A percentile compares a stretch with the other conserved stretches of the same genome.
Conservation (phyloP, 2,329 filamentous ascomycete species). For the Cytospora paraplurivora region DNA sequence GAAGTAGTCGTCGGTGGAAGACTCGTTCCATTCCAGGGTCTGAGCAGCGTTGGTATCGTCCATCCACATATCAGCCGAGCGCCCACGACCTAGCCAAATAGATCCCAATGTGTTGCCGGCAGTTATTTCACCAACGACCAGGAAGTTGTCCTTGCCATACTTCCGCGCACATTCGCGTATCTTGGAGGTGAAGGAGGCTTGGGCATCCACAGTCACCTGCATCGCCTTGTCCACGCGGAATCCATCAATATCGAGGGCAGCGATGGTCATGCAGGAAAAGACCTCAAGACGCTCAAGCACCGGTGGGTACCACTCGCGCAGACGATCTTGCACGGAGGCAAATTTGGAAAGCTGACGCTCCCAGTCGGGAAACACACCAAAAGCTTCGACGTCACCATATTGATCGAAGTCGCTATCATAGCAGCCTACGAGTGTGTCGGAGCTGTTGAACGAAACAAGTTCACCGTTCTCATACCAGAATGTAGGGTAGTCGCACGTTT, state of each 20-base stretch:
- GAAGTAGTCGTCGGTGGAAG: conserved; percentile 39
- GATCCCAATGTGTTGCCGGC: conserved; percentile 62
- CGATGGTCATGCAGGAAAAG: conserved; percentile 64
- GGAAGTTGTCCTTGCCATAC: conserved; percentile 63
- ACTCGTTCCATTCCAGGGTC: conserved; percentile 28
- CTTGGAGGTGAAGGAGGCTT: conserved; percentile 57
- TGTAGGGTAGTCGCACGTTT: conserved; percentile 57
- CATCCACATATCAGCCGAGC: conserved; percentile 41
- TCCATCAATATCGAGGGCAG: conserved; percentile 64
- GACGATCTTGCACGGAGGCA: conserved; percentile 65
- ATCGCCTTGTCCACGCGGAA: conserved; percentile 67
- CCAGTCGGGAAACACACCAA: conserved; percentile 64
- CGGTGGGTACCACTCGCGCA: conserved; percentile 62
- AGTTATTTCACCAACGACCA: conserved; percentile 64
- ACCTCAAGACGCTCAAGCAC: conserved; percentile 58
- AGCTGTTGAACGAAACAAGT: conserved; percentile 49
- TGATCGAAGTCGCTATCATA: conserved; percentile 63
- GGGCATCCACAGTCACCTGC: conserved; percentile 59
- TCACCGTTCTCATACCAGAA: conserved; percentile 63
- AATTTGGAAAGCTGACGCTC: conserved; percentile 65
- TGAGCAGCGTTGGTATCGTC: conserved; percentile 27
- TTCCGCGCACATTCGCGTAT: conserved; percentile 57
- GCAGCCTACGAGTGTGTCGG: conserved; percentile 52
- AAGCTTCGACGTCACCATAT: conserved; percentile 64
- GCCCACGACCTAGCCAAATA: conserved; percentile 63